Base-by-base conservation (phyloP, 306 rosid species). In the Abrus precatorius region DNA sequence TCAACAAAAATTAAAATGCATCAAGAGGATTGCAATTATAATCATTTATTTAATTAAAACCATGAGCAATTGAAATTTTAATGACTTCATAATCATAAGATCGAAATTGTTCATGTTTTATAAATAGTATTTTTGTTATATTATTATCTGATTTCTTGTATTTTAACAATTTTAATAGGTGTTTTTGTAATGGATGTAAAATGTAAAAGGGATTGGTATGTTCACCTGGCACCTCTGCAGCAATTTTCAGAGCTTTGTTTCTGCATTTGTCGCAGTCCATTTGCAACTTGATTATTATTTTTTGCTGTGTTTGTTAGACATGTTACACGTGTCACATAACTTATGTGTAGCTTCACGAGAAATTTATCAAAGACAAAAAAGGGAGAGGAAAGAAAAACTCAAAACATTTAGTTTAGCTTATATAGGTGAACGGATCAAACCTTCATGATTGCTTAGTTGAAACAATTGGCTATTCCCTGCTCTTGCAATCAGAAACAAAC, bases 221-320 rank as follows among this genome's bases (percentile, higher is more conserved):
- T 48, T 56, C 79, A 85, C 88, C 88, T 77, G 40, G 12, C 1
- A 71, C 80, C 2, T 50, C 13, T 1, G 89, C 84, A n/a, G 86
- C 82, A 62, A 49, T 75, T 69, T 68, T 74, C 0, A 85, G 79
- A 48, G 89, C 79, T 78, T 78, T 85, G 76, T 72, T 75, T 78
- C 82, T 78, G 62, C 89, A 78, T 74, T 62, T 82, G 9, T 52
- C 86, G 10, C 75, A 54, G 33, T 79, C 38, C 89, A 85, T 74
- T 53, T 69, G 40, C 79, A 82, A 44, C 86, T 53, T 29, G 28
- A 82, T 38, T 8, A 56, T 41, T 62, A 85, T 9, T 20, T 78
- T 78, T 85, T 82, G 75, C 89, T 86, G 86, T 79, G 47, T 20
- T 20, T 20, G 20, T 65, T 68, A 6, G 9, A 3, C 81, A 75